phyloP scores from a whole-genome alignment of 2,329 filamentous ascomycete species.

The Thielaviopsis musarum region DNA sequence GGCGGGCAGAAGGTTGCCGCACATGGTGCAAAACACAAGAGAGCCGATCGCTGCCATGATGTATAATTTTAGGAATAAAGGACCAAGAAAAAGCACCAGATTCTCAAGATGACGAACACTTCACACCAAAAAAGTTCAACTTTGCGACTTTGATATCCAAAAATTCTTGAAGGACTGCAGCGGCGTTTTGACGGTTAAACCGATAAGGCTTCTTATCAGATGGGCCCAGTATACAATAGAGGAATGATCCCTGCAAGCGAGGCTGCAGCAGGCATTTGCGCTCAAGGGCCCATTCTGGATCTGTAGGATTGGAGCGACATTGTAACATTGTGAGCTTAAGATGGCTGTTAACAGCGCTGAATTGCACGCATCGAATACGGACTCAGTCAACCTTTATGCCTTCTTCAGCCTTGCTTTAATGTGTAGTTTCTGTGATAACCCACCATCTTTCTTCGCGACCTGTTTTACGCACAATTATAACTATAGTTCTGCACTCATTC shows the following conservation, averaged over 20 bases:
- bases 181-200: background rate
- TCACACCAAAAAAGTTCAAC: background rate
- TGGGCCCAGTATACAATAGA: background rate
- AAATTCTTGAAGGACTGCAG: background rate
- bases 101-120: background rate
- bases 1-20: conserved; percentile 74
- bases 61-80: conserved; percentile 12
- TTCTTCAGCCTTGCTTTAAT: background rate
- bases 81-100: background rate
- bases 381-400: background rate
- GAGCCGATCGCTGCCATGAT: conserved; percentile 78
- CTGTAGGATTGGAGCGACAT: background rate
- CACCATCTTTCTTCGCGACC: background rate
- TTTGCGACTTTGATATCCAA: background rate
- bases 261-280: conserved; percentile 3
- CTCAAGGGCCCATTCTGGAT: background rate
- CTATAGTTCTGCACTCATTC: background rate
- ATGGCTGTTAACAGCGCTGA: background rate
- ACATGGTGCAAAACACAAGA: conserved; percentile 82
- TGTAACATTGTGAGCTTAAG: background rate
- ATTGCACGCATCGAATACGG: background rate
- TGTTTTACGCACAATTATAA: background rate
- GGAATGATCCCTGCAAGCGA: conserved; percentile 11
- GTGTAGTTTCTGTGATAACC: background rate
- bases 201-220: conserved; percentile 9